These are phyloP conservation scores for Rhododendron henanense DNA, from an alignment of 148 eudicot species.

Conservation along the genomic window DNA sequence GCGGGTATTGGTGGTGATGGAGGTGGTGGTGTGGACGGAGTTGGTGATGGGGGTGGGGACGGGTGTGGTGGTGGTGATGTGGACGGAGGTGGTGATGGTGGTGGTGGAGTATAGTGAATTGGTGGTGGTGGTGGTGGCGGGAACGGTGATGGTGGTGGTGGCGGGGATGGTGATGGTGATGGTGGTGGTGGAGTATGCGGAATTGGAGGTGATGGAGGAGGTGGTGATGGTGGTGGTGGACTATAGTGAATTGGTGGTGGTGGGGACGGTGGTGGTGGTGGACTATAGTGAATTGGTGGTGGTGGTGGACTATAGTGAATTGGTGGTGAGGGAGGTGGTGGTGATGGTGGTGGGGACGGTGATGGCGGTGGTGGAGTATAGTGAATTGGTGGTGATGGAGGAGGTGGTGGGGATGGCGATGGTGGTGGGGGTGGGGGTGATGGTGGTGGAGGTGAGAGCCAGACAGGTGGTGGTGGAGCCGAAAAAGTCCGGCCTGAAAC, in stretches of 20 bases:
- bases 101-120: background rate
- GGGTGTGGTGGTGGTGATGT: background rate
- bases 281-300: background rate
- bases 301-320: background rate
- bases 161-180: background rate
- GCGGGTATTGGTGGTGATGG: background rate
- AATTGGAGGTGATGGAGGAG: constrained; percentile 5
- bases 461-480: constrained; percentile 8
- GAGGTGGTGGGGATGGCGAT: background rate
- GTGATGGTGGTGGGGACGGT: background rate
- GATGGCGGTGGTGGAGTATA: background rate
- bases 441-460: background rate
- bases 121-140: background rate
- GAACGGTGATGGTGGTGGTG: background rate
- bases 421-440: background rate
- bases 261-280: constrained; percentile 1
- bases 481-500: background rate
- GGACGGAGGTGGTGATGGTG: constrained; percentile 10
- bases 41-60: background rate
- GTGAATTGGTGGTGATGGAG: constrained; percentile 5
- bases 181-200: background rate
- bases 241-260: constrained; percentile 16
- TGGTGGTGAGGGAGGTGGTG: background rate
- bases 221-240: constrained; percentile 8
- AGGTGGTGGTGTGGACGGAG: background rate